phyloP scores from a whole-genome alignment of 2,329 filamentous ascomycete species.

The Fusarium scirpi region DNA sequence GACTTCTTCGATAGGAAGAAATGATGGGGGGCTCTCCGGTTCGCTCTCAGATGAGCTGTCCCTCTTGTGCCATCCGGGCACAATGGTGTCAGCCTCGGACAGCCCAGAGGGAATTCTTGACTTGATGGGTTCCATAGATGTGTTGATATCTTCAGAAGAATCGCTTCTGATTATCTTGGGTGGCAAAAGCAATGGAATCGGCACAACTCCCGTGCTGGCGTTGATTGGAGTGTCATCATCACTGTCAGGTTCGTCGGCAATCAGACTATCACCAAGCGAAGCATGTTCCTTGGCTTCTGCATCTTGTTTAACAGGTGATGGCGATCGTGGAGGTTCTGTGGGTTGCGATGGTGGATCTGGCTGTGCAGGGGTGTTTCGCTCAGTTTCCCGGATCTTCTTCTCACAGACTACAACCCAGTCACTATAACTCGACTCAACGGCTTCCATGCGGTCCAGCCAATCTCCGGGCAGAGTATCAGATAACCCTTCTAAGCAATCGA shows the following conservation, averaged over 20 bases:
- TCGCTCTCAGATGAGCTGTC: constrained; percentile 28
- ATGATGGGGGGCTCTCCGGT: constrained; percentile 29
- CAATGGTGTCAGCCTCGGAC: constrained; percentile 44
- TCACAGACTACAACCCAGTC: constrained; percentile 86
- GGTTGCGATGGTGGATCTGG: constrained; percentile 11
- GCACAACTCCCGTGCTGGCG: constrained; percentile 25
- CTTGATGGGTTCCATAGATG: constrained; percentile 20
- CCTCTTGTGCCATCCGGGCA: constrained; percentile 31
- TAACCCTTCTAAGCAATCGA: constrained; percentile 86
- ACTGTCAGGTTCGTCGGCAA: constrained; percentile 26
- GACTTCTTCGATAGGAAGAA: constrained; percentile 36
- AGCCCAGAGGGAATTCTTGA: constrained; percentile 37
- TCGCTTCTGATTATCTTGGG: constrained; percentile 21
- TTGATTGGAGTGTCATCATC: constrained; percentile 37
- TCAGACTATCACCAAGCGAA: constrained; percentile 15
- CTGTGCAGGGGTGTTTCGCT: constrained; percentile 57
- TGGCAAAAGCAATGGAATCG: constrained; percentile 42
- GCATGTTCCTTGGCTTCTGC: constrained; percentile 16
- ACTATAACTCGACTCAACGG: constrained; percentile 80
- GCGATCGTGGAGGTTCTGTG: constrained; percentile 35
- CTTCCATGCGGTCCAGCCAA: constrained; percentile 91
- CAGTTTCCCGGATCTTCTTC: constrained; percentile 75
- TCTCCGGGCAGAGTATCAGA: constrained; percentile 85
- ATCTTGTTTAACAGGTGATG: constrained; percentile 38
- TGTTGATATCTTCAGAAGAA: constrained; percentile 1